A percentile compares a stretch with the other conserved stretches of the same genome.
These are phyloP conservation scores for Ceratobasidium papillatum DNA, from an alignment of 1,284 basidiomycete species.

Conservation along the genomic window DNA sequence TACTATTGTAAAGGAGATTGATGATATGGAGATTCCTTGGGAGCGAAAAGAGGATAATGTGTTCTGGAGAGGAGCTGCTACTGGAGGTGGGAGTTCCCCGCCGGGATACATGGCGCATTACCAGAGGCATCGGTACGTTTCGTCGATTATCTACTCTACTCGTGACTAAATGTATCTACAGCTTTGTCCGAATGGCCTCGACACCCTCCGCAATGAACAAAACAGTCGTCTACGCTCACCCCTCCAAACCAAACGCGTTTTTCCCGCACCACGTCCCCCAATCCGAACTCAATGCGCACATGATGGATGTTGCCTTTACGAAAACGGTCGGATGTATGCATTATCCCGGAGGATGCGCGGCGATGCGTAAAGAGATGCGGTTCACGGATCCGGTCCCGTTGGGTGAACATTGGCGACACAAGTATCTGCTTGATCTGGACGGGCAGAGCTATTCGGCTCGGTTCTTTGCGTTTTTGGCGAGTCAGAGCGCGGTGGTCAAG, in stretches of 20 bases:
- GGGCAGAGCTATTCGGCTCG: slow-evolving; percentile 95
- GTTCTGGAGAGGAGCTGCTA: slow-evolving; percentile 91
- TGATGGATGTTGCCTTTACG: slow-evolving; percentile 91
- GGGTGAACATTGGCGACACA: slow-evolving; percentile 90
- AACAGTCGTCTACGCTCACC: slow-evolving; percentile 80
- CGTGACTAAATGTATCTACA: slow-evolving; percentile 50
- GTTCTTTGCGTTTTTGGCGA: slow-evolving; percentile 86
- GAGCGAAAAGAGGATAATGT: slow-evolving; percentile 74
- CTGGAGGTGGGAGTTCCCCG: slow-evolving; percentile 88
- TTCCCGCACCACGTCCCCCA: slow-evolving; percentile 68
- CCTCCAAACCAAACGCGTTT: slow-evolving; percentile 66
- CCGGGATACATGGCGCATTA: slow-evolving; percentile 84
- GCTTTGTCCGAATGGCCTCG: slow-evolving; percentile 82
- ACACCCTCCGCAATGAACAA: slow-evolving; percentile 65
- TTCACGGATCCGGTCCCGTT: slow-evolving; percentile 82
- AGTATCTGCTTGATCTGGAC: slow-evolving; percentile 90
- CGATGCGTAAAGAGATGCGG: slow-evolving; percentile 72
- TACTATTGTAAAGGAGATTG: slow-evolving; percentile 71
- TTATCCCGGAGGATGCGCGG: slow-evolving; percentile 70
- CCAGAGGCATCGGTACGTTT: slow-evolving; percentile 79
- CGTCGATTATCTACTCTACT: background rate
- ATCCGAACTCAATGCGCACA: slow-evolving; percentile 73
- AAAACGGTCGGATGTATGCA: slow-evolving; percentile 60
- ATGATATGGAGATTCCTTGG: slow-evolving; percentile 86
- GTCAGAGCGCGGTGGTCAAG: slow-evolving; percentile 89